Percentiles rank a stretch among this genome's conserved stretches.
Conservation (phyloP, 257 asterid genomes). For the Schizonepeta tenuifolia region DNA sequence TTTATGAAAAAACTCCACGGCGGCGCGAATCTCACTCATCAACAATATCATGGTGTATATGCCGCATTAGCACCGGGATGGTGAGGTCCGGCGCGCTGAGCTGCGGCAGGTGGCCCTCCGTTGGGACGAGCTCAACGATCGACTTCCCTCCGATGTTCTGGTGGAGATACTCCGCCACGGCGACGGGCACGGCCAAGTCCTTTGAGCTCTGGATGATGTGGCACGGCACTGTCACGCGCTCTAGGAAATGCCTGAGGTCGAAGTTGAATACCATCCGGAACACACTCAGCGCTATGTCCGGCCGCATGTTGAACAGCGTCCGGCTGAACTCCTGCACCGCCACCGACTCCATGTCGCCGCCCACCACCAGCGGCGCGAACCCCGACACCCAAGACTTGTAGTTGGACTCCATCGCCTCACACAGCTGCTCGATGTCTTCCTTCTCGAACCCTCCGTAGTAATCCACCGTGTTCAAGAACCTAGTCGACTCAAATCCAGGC, state of each 20-base stretch:
- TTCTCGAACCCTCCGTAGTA: constrained; percentile 53
- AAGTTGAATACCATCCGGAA: constrained; percentile 55
- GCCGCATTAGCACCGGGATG: constrained; percentile 65
- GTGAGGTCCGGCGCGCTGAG: constrained; percentile 67
- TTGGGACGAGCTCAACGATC: constrained; percentile 62
- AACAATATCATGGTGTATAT: constrained; percentile 48
- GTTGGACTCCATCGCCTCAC: constrained; percentile 55
- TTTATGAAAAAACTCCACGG: too few relatives aligned
- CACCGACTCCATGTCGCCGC: constrained; percentile 75
- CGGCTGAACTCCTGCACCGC: constrained; percentile 84
- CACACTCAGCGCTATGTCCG: constrained; percentile 71
- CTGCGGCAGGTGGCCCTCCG: constrained; percentile 84
- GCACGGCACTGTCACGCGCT: constrained; percentile 67
- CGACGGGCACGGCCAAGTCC: constrained; percentile 73
- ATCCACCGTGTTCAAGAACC: constrained; percentile 55
- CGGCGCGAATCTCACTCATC: too few relatives aligned
- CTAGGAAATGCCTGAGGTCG: constrained; percentile 50
- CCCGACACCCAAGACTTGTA: constrained; percentile 75
- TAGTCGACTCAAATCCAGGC: background rate
- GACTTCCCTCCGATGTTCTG: constrained; percentile 63
- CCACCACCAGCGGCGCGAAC: constrained; percentile 72
- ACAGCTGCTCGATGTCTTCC: constrained; percentile 39
- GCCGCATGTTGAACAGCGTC: constrained; percentile 74
- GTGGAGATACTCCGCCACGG: constrained; percentile 77
- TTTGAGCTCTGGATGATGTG: constrained; percentile 76